Conservation (phyloP, 768 basidiomycete species). For the Strobilomyces echinocephalus region DNA sequence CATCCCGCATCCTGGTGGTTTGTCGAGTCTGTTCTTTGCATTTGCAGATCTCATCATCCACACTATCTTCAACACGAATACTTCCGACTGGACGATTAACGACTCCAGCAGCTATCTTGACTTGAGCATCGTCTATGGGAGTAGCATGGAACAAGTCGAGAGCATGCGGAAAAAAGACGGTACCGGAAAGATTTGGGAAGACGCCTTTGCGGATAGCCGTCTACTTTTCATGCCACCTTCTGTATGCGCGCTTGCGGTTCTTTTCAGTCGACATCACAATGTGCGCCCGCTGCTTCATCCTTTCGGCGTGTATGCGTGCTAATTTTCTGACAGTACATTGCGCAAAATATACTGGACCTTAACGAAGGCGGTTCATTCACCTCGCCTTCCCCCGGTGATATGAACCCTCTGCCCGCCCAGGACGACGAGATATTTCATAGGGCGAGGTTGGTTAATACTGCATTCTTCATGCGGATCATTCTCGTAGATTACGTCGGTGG, state of each 20-base stretch:
- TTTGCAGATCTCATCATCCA: conserved; percentile 78
- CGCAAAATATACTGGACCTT: conserved; percentile 59
- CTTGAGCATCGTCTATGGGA: conserved; percentile 70
- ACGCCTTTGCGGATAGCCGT: conserved; percentile 65
- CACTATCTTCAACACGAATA: conserved; percentile 58
- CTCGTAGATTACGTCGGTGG: conserved; percentile 69
- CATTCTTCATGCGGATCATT: conserved; percentile 66
- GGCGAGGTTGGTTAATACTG: conserved; percentile 68
- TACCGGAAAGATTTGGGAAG: conserved; percentile 59
- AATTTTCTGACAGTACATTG: conserved; percentile 51
- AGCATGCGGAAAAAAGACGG: conserved; percentile 60
- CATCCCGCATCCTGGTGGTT: conserved; percentile 57
- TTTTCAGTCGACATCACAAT: conserved; percentile 73
- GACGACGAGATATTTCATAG: conserved; percentile 78
- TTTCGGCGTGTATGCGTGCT: background rate
- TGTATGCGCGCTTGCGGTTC: conserved; percentile 58
- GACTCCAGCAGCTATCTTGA: conserved; percentile 71
- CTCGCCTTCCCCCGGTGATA: conserved; percentile 14
- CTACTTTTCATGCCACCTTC: conserved; percentile 71
- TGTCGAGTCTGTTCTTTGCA: conserved; percentile 72
- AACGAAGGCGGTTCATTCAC: conserved; percentile 56
- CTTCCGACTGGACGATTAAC: conserved; percentile 49
- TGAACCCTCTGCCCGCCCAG: conserved; percentile 37
- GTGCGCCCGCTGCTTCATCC: conserved; percentile 33
- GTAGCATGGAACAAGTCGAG: conserved; percentile 41